These are phyloP conservation scores for Encephalitozoon intestinalis DNA, from an alignment of 371 early-diverging fungal species.

Conservation along the genomic window DNA sequence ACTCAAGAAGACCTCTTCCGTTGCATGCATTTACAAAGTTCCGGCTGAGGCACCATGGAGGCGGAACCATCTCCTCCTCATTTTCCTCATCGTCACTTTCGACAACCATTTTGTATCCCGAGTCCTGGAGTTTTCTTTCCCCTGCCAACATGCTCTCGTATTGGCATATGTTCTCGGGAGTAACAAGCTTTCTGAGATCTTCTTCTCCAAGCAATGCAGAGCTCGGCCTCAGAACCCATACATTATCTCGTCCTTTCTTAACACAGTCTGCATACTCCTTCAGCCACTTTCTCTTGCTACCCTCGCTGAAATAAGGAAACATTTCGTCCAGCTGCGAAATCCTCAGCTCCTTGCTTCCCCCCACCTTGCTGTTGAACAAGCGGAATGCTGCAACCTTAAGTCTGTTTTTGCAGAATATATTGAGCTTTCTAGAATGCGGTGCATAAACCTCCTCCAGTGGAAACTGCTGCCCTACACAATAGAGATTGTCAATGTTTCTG, in stretches of 20 bases:
- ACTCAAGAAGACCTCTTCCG: slow-evolving; percentile 62
- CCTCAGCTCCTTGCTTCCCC: slow-evolving; percentile 30
- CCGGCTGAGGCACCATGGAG: slow-evolving; percentile 87
- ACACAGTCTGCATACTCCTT: slow-evolving; percentile 90
- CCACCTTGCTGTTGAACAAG: slow-evolving; percentile 62
- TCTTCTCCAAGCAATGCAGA: slow-evolving; percentile 76
- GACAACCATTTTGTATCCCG: slow-evolving; percentile 67
- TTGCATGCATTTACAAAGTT: slow-evolving; percentile 72
- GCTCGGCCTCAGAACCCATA: slow-evolving; percentile 79
- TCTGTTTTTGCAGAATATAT: slow-evolving; percentile 77
- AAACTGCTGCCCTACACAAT: slow-evolving; percentile 87
- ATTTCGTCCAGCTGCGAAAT: slow-evolving; percentile 55
- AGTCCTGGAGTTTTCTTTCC: slow-evolving; percentile 80
- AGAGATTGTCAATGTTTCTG: slow-evolving; percentile 73
- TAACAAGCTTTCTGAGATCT: slow-evolving; percentile 78
- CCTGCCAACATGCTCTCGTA: slow-evolving; percentile 90
- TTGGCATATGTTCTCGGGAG: slow-evolving; percentile 93
- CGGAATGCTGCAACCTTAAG: slow-evolving; percentile 68
- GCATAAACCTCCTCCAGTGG: slow-evolving; percentile 87
- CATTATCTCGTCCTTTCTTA: slow-evolving; percentile 75
- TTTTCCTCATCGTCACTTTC: slow-evolving; percentile 64
- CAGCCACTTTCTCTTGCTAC: slow-evolving; percentile 61
- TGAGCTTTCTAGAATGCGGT: slow-evolving; percentile 87
- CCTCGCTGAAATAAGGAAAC: slow-evolving; percentile 61
- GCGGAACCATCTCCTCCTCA: slow-evolving; percentile 77